Base-by-base conservation (phyloP, 225 moss, liverwort and hornwort species). In the Sphagnum tenellum region DNA sequence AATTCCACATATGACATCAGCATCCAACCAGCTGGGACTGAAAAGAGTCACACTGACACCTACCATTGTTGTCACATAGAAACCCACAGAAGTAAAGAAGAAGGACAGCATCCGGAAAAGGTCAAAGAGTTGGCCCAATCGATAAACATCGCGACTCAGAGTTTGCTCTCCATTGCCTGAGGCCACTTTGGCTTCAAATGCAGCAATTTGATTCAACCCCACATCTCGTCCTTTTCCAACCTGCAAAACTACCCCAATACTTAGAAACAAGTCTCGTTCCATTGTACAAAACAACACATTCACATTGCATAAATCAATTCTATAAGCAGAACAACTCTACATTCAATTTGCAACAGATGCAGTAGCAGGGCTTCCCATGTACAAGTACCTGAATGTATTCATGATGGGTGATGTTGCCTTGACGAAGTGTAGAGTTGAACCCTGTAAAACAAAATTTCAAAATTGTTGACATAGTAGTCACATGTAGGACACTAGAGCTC, bases 151-250 rank as follows among this genome's bases (percentile, higher is more conserved):
- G 47, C 87, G 82, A 70, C 84, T 84, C 1, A 87, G 76, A 51
- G 81, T 47, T 72, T 88, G 87, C 81, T 88, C 84, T 49, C 84
- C 87, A 61, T 88, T 84, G 69, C 84, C 87, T 67, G 81, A 66
- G 8, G 87, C 80, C 61, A 73, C 81, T 67, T 71, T 77, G 57
- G 81, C 84, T 71, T 88, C 87, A 73, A 81, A 84, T 7, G 77
- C 76, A 49, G 87, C 87, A 11, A 88, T 88, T 77, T 88, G 87
- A 75, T 88, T 88, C 63, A 88, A 69, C 44, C 84, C 87, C 57
- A 88, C 87, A 66, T 88, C 87, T 45, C 84, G 76, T 10, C 87
- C 87, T 75, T 88, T 88, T 6, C 87, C 87, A 62, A 84, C 85
- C 87, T 88, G 55, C 12, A 47, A 45, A n/a, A 60, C 5, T 6